A percentile compares a stretch with the other conserved stretches of the same genome.
phyloP scores from a whole-genome alignment of 2,329 filamentous ascomycete species.

The Apiospora sp. region DNA sequence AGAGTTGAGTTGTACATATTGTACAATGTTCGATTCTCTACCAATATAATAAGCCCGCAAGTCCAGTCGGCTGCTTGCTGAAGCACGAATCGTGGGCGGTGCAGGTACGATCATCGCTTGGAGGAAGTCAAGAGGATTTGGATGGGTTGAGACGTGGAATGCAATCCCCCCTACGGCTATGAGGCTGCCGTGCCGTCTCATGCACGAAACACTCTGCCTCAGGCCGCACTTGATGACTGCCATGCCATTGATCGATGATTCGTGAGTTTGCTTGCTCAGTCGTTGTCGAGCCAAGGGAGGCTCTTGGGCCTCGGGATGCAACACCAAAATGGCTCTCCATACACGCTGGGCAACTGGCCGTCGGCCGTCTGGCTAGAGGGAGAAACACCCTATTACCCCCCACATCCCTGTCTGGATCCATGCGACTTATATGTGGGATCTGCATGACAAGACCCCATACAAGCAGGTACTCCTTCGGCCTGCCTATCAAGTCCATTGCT shows the following conservation, averaged over 20 bases:
- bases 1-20: no score
- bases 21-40: no score
- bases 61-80: neutral
- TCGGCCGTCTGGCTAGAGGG: neutral
- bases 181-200: conserved; percentile 16
- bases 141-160: conserved; percentile 10
- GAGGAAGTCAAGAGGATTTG: neutral
- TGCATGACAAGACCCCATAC: conserved; percentile 10
- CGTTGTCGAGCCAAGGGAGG: neutral
- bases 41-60: neutral
- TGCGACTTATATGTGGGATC: conserved; percentile 17
- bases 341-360: neutral
- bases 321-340: neutral
- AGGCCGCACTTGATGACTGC: neutral
- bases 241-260: neutral
- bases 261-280: neutral
- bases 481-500: neutral
- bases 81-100: conserved; percentile 16
- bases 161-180: neutral
- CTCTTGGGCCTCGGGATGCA: conserved; percentile 6
- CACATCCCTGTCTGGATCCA: neutral
- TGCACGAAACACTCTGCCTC: neutral
- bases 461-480: neutral
- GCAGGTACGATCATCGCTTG: neutral
- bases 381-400: conserved; percentile 2